Conservation (phyloP, 2,329 filamentous ascomycete species). For the Penicillium sumatraense region DNA sequence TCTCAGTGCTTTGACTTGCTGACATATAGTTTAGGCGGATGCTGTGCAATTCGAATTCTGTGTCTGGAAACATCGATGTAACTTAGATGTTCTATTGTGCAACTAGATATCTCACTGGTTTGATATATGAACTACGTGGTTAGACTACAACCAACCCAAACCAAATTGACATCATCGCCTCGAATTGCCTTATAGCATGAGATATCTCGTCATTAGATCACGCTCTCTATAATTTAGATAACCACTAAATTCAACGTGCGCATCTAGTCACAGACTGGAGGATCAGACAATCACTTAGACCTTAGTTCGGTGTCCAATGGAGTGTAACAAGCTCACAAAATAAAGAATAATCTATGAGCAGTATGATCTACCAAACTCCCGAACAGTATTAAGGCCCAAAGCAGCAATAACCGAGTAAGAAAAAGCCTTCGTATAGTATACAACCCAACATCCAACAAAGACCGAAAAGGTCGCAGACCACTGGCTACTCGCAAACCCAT, state of each 20-base stretch:
- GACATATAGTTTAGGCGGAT: neutral
- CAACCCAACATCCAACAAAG: too few relatives aligned
- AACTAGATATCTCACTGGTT: neutral
- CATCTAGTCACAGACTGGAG: neutral
- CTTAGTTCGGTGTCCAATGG: neutral
- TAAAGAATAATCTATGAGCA: neutral
- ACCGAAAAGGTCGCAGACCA: too few relatives aligned
- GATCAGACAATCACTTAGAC: constrained; percentile 1
- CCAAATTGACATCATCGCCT: neutral
- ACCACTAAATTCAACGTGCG: neutral
- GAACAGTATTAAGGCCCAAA: too few relatives aligned
- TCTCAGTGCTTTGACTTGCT: neutral
- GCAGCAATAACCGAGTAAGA: too few relatives aligned
- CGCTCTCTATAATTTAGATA: neutral
- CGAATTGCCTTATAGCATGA: too few relatives aligned
- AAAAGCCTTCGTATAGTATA: too few relatives aligned
- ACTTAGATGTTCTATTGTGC: neutral
- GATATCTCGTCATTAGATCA: neutral
- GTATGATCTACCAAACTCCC: neutral
- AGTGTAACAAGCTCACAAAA: neutral
- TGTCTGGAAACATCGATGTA: neutral
- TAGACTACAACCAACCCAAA: neutral
- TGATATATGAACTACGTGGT: neutral
- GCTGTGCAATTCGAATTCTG: neutral
- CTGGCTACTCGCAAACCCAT: too few relatives aligned